Conservation (phyloP, 129 eudicot genomes). For the Saussurea involucrata region DNA sequence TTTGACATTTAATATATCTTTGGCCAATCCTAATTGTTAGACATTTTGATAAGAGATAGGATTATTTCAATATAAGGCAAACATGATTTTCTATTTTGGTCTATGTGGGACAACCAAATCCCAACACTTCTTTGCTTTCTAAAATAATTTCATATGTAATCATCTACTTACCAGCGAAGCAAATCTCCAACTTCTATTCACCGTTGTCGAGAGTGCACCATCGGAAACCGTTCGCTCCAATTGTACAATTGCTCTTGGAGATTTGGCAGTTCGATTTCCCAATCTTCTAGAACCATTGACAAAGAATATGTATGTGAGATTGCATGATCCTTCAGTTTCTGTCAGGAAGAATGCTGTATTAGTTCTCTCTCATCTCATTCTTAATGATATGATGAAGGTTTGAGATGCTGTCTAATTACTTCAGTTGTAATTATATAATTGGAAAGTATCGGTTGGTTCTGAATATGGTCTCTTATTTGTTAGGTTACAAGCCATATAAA, state of each 20-base stretch:
- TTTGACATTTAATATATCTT: no score
- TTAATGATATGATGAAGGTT: constrained; percentile 99
- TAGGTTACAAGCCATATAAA: constrained; percentile 90
- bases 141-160: background rate
- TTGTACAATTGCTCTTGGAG: constrained; percentile 98
- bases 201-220: constrained; percentile 91
- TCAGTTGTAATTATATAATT: background rate
- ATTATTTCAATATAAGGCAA: no score
- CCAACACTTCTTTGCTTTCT: background rate
- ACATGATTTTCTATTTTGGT: no score
- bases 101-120: no score
- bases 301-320: constrained; percentile 80
- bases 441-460: constrained; percentile 13
- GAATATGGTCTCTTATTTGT: constrained; percentile 4
- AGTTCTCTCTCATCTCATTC: constrained; percentile 96
- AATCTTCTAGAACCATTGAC: constrained; percentile 98
- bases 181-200: constrained; percentile 92
- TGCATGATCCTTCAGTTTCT: constrained; percentile 76
- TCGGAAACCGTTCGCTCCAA: constrained; percentile 96
- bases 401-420: constrained; percentile 19
- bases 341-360: constrained; percentile 94
- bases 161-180: constrained; percentile 59
- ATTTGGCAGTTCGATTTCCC: constrained; percentile 93
- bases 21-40: no score
- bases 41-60: no score